phyloP scores from a whole-genome alignment of 192 early-diverging fungal species.

The Dissophora globulifera region DNA sequence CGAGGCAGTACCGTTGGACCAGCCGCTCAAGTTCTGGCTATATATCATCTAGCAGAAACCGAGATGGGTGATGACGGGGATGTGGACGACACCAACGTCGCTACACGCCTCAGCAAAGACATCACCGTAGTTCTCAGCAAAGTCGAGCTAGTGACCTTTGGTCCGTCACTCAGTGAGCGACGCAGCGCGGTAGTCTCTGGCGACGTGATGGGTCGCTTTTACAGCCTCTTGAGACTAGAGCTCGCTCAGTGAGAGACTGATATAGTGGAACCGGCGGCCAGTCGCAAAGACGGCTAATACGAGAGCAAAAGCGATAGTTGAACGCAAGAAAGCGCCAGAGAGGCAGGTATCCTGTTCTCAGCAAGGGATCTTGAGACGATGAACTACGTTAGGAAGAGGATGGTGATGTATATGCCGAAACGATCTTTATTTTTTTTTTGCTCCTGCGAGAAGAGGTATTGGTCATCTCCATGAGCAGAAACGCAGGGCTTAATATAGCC shows the following conservation, averaged over 20 bases:
- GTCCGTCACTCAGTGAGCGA: conserved; percentile 33
- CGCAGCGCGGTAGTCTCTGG: conserved; percentile 8
- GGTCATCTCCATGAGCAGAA: no score
- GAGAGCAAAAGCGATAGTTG: no score
- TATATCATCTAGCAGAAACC: conserved; percentile 55
- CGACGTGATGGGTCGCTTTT: conserved; percentile 43
- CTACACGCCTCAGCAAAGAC: conserved; percentile 44
- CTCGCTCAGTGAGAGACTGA: conserved; percentile 58
- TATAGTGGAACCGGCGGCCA: no score
- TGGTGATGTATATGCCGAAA: no score
- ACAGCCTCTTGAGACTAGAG: conserved; percentile 62
- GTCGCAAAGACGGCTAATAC: no score
- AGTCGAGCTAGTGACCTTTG: conserved; percentile 53
- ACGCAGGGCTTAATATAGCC: no score
- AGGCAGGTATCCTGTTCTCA: no score
- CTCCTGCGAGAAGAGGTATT: no score
- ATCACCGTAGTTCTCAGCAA: conserved; percentile 55
- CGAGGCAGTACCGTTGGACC: conserved; percentile 52
- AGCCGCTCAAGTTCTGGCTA: conserved; percentile 55
- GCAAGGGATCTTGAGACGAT: no score
- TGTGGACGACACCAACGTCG: conserved; percentile 41
- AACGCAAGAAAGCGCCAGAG: no score
- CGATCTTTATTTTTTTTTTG: no score
- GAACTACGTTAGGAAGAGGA: no score
- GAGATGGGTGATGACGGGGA: conserved; percentile 41